Conservation (phyloP, 495 filamentous ascomycete species). For the Aspergillus biplanus region DNA sequence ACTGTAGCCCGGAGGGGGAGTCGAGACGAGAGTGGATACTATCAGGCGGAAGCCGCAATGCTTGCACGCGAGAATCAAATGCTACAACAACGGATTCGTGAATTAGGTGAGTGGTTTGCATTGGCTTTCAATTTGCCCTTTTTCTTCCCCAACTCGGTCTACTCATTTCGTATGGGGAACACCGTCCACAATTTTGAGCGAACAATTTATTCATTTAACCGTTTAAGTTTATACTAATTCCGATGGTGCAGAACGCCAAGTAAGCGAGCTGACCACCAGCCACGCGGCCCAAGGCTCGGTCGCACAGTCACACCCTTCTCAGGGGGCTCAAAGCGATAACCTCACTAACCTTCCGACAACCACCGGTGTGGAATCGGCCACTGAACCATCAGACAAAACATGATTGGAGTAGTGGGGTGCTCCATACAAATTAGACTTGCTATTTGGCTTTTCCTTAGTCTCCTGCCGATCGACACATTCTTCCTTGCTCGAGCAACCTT, state of each 20-base stretch:
- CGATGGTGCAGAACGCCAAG: slow-evolving; percentile 38
- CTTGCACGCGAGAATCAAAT: slow-evolving; percentile 92
- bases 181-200: too few species aligned
- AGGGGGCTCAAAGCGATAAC: slow-evolving; percentile 26
- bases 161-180: not conserved
- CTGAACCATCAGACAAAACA: slow-evolving; percentile 29
- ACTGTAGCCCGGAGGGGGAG: slow-evolving; percentile 44
- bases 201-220: not conserved
- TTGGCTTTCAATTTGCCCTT: not conserved
- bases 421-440: slow-evolving; percentile 7
- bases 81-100: slow-evolving; percentile 80
- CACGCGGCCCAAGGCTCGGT: slow-evolving; percentile 18
- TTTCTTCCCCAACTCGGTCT: not conserved
- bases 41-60: slow-evolving; percentile 89
- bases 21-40: slow-evolving; percentile 83
- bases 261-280: slow-evolving; percentile 33
- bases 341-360: slow-evolving; percentile 26
- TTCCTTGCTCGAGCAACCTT: not conserved
- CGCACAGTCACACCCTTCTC: slow-evolving; percentile 16
- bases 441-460: not conserved
- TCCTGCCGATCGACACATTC: not conserved
- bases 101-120: slow-evolving; percentile 55
- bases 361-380: slow-evolving; percentile 26
- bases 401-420: slow-evolving; percentile 18
- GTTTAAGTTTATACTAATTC: slow-evolving; percentile 14